A percentile compares a stretch with the other conserved stretches of the same genome.
Evolutionary conservation across 129 eudicot genomes (phyloP).

Genomic region (Flaveria linearis): DNA sequence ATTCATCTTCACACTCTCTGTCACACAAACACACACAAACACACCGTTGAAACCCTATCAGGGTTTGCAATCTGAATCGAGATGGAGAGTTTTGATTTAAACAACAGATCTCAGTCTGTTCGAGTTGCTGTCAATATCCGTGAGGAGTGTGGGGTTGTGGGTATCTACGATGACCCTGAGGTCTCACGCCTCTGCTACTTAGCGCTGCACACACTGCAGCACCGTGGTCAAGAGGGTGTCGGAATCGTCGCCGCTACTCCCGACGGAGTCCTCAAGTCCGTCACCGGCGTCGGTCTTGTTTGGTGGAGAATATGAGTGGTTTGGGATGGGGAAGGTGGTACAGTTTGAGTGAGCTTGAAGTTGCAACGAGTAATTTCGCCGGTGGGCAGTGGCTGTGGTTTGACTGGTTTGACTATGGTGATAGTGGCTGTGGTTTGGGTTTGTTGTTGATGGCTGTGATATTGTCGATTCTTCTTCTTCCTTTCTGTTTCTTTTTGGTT

Average conservation of each 20-base stretch:
- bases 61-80: conserved; percentile 30
- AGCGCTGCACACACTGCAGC: conserved; percentile 88
- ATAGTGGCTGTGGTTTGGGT: too few species aligned
- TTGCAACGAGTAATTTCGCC: too few species aligned
- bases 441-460: too few species aligned
- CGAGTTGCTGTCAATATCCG: conserved; percentile 87
- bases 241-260: conserved; percentile 67
- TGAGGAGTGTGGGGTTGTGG: conserved; percentile 8
- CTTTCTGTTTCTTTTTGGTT: too few species aligned
- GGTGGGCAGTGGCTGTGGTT: too few species aligned
- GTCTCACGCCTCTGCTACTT: conserved; percentile 87
- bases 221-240: conserved; percentile 98
- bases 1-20: conserved; percentile 12
- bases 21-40: conserved; percentile 15
- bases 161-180: conserved; percentile 89
- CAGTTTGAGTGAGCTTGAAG: too few species aligned
- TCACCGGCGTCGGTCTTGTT: conserved; percentile 91
- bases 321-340: too few species aligned
- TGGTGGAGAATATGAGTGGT: background rate
- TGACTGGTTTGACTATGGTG: too few species aligned
- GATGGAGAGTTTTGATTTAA: conserved; percentile 56
- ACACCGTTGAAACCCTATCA: conserved; percentile 18
- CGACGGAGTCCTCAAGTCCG: conserved; percentile 65
- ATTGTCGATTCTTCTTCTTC: too few species aligned
- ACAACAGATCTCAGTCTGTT: conserved; percentile 59